These are phyloP conservation scores for Trypanosoma vivax DNA, from an alignment of 208 protist genomes.

Conservation along the genomic window DNA sequence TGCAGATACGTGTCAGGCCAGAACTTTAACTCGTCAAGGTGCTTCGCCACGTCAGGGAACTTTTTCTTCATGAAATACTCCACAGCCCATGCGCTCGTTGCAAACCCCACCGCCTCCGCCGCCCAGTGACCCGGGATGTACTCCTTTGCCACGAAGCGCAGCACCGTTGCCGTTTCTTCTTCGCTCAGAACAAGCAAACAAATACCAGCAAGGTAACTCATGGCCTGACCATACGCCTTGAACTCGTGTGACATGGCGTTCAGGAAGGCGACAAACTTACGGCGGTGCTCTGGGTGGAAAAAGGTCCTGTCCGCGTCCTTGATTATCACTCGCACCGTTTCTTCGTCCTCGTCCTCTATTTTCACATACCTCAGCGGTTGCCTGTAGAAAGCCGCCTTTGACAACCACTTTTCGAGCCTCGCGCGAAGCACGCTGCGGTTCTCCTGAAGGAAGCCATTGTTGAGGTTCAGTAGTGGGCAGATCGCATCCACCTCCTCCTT, in stretches of 20 bases:
- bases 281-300: constrained; percentile 61
- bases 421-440: constrained; percentile 51
- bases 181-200: constrained; percentile 79
- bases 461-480: constrained; percentile 70
- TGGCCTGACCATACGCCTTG: constrained; percentile 79
- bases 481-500: constrained; percentile 59
- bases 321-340: constrained; percentile 87
- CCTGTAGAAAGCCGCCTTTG: constrained; percentile 49
- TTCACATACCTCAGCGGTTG: constrained; percentile 66
- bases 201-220: constrained; percentile 87
- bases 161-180: constrained; percentile 67
- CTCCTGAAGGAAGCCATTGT: constrained; percentile 72
- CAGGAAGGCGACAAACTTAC: constrained; percentile 71
- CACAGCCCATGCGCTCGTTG: constrained; percentile 83
- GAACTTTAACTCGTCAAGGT: constrained; percentile 74
- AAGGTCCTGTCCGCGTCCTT: constrained; percentile 87
- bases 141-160: constrained; percentile 70
- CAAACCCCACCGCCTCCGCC: constrained; percentile 82
- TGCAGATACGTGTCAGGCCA: constrained; percentile 90
- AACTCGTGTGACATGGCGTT: constrained; percentile 83
- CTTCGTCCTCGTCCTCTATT: constrained; percentile 79
- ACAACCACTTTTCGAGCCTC: constrained; percentile 62
- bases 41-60: constrained; percentile 66
- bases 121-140: constrained; percentile 87
- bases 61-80: constrained; percentile 75